Evolutionary conservation across 2,329 filamentous ascomycete species (phyloP), one percentile per base, ranked within the genome.

Genomic region (Juglanconis juglandina): DNA sequence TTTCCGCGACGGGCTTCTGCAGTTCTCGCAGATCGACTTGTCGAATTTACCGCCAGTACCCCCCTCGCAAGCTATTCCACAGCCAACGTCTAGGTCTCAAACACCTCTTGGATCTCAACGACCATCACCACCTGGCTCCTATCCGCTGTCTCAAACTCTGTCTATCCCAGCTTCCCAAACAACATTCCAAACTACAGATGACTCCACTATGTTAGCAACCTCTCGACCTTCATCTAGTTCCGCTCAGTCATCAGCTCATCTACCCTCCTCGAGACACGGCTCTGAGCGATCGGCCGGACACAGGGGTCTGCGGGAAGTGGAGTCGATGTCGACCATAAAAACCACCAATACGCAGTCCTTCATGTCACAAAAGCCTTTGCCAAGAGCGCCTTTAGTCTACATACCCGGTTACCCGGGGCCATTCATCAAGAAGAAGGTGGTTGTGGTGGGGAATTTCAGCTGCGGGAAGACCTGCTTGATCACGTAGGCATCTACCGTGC

Each of bases 391-490:
- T 5, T 44, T 63, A 11, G 54, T 61, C 7, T 63, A 58, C 39
- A 57, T 63, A 32, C 58, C 61, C 9, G 33, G 39, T 3, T 63
- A 58, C 39, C 54, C 58, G 4, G 61, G 61, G 4, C 61, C 58
- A 1, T 61, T 63, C 9, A 52, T 49, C 33, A 37, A 56, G 32
- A 63, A 61, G 61, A 63, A 63, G 44, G 61, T 53, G n/a, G 61
- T 61, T 7, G 61, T 63, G 13, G 61, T 63, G 9, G 61, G 61
- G 32, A 63, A 61, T 33, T 58, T 63, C 34, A 63, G 61, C 54
- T 63, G 61, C 30, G 61, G 61, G 6, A 63, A 63, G 54, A 63
- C 61, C 30, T 55, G 61, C 39, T 32, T 63, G 34, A 61, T 63
- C 41, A 61, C 61, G 54, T 60, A 56, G 17, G 58, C 9, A 5